Evolutionary conservation across 805 yeast genomes (phyloP).

Genomic region (Ogataea allantospora): DNA sequence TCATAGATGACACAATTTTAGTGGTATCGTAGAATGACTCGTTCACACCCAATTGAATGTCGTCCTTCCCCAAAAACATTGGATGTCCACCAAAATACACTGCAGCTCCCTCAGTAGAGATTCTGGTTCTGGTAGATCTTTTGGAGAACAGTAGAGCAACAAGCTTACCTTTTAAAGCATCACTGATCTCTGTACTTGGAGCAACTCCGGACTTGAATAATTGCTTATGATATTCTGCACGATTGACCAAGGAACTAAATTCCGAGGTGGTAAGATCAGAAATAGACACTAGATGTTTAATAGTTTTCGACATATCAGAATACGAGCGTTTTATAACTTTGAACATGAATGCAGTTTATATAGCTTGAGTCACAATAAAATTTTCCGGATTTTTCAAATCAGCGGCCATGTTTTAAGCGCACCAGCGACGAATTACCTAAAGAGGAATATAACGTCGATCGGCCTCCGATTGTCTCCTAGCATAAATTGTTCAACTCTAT

Average conservation of each 20-base stretch:
- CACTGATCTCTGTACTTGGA: slow-evolving; percentile 37
- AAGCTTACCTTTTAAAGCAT: slow-evolving; percentile 71
- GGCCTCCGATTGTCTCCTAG: slow-evolving; percentile 7
- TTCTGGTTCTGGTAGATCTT: slow-evolving; percentile 92
- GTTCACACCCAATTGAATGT: slow-evolving; percentile 94
- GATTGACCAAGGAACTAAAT: slow-evolving; percentile 63
- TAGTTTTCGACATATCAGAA: slow-evolving; percentile 24
- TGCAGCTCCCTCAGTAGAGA: slow-evolving; percentile 93
- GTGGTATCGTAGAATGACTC: slow-evolving; percentile 89
- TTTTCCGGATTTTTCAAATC: slow-evolving; percentile 11
- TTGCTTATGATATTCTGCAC: slow-evolving; percentile 68
- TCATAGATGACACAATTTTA: slow-evolving; percentile 89
- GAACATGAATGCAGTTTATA: slow-evolving; percentile 12
- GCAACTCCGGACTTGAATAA: slow-evolving; percentile 56
- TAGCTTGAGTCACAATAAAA: slow-evolving; percentile 12
- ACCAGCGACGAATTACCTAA: slow-evolving; percentile 17
- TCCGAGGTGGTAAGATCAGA: slow-evolving; percentile 74
- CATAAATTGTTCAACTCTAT: slow-evolving; percentile 5
- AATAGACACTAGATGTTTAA: slow-evolving; percentile 79
- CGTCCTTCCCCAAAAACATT: slow-evolving; percentile 94
- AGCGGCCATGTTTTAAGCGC: slow-evolving; percentile 10
- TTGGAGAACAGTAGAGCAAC: slow-evolving; percentile 84
- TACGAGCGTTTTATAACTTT: slow-evolving; percentile 31
- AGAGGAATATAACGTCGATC: slow-evolving; percentile 13
- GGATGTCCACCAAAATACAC: slow-evolving; percentile 93